Evolutionary conservation across 1,284 basidiomycete species (phyloP).

Genomic region (Ceratobasidium papillatum): DNA sequence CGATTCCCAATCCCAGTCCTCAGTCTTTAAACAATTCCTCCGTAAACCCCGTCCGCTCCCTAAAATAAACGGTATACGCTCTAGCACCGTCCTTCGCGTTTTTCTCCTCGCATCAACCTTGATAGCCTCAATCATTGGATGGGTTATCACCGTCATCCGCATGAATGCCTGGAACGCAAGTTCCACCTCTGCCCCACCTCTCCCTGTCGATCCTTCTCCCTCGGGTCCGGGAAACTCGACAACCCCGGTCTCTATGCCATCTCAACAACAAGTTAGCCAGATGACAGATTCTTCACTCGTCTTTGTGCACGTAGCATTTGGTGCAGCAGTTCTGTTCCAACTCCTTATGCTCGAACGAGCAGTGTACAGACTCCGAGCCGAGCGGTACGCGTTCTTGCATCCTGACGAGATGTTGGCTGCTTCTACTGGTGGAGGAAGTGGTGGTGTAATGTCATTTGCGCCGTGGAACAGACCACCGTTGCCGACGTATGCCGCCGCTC

Average conservation of each 20-base stretch:
- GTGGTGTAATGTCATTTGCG: conserved; percentile 59
- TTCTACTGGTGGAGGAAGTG: conserved; percentile 44
- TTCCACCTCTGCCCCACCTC: conserved; percentile 29
- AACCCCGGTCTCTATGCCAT: conserved; percentile 66
- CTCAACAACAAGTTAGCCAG: conserved; percentile 49
- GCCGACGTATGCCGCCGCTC: conserved; percentile 72
- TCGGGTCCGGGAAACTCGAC: conserved; percentile 46
- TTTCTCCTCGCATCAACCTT: conserved; percentile 57
- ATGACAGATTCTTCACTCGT: conserved; percentile 53
- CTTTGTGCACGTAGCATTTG: conserved; percentile 51
- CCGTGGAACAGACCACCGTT: conserved; percentile 76
- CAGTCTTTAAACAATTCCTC: conserved; percentile 31
- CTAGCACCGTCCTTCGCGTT: conserved; percentile 59
- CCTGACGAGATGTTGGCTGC: conserved; percentile 52
- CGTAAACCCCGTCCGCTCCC: conserved; percentile 26
- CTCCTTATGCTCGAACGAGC: conserved; percentile 70
- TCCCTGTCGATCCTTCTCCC: not conserved
- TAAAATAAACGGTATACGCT: conserved; percentile 58
- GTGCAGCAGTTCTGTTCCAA: conserved; percentile 52
- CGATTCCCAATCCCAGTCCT: conserved; percentile 24
- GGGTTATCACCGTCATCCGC: conserved; percentile 59
- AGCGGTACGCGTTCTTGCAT: conserved; percentile 67
- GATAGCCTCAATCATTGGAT: conserved; percentile 62
- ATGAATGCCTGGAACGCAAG: conserved; percentile 45
- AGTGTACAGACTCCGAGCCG: conserved; percentile 67